Percentiles rank a stretch among this genome's conserved stretches.
These are phyloP conservation scores for Globisporangium irregulare DNA, from an alignment of 352 stramenopile genomes.

Conservation along the genomic window DNA sequence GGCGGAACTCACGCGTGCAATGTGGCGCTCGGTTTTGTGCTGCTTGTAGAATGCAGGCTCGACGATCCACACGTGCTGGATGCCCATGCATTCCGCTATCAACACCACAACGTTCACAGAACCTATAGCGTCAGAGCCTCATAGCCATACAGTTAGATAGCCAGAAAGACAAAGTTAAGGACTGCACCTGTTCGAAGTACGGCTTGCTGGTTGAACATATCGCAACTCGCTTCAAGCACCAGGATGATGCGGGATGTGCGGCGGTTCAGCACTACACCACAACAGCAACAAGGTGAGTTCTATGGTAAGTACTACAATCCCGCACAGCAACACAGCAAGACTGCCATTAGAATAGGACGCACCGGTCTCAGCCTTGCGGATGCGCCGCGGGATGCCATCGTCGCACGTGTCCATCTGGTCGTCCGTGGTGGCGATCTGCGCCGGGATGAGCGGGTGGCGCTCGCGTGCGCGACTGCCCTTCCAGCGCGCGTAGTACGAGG, in stretches of 20 bases:
- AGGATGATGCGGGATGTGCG: slow-evolving; percentile 35
- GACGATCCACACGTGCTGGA: slow-evolving; percentile 77
- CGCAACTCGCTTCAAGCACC: slow-evolving; percentile 38
- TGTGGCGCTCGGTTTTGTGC: slow-evolving; percentile 27
- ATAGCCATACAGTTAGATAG: not conserved
- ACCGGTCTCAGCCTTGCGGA: slow-evolving; percentile 36
- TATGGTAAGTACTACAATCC: not conserved
- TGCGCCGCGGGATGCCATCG: slow-evolving; percentile 10
- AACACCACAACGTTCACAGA: not conserved
- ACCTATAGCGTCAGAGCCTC: not conserved
- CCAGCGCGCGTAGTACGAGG: slow-evolving; percentile 18
- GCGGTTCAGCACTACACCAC: slow-evolving; percentile 26
- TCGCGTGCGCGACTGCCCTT: slow-evolving; percentile 14
- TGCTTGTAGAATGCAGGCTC: slow-evolving; percentile 33
- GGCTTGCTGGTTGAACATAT: slow-evolving; percentile 39
- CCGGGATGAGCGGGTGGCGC: slow-evolving; percentile 23
- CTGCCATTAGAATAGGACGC: not conserved
- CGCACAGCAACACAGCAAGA: not conserved
- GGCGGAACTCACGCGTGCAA: slow-evolving; percentile 20
- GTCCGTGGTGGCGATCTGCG: slow-evolving; percentile 22
- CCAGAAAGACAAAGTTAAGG: not conserved
- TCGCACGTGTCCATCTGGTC: slow-evolving; percentile 22
- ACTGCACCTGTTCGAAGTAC: slow-evolving; percentile 27
- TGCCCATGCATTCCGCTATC: slow-evolving; percentile 39
- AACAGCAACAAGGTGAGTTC: not conserved